Conservation (phyloP, 306 rosid genomes). For the Cucumis melo region DNA sequence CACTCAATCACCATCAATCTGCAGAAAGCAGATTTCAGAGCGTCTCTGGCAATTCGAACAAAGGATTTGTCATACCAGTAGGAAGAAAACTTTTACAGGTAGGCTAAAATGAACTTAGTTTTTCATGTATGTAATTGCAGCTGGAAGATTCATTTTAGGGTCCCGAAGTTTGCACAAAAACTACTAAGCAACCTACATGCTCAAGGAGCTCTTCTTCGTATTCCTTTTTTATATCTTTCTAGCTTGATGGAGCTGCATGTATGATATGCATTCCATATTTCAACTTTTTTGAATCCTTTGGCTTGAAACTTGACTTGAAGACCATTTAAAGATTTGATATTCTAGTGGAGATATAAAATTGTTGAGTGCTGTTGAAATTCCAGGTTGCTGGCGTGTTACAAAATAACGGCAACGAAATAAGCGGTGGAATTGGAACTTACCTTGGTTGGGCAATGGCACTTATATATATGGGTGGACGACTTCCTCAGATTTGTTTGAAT, state of each 20-base stretch:
- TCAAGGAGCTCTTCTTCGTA: neutral
- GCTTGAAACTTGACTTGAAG: neutral
- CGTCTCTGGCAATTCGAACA: conserved; percentile 20
- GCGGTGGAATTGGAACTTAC: conserved; percentile 32
- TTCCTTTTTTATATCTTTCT: neutral
- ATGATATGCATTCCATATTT: neutral
- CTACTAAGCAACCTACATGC: neutral
- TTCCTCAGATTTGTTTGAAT: conserved; percentile 71
- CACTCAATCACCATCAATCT: conserved; percentile 28
- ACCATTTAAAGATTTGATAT: neutral
- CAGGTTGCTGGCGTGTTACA: conserved; percentile 31
- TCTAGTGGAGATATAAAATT: neutral
- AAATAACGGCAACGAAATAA: conserved; percentile 17
- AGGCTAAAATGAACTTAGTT: conserved; percentile 8
- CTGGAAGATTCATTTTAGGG: neutral
- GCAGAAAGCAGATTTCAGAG: conserved; percentile 18
- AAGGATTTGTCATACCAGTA: conserved; percentile 47
- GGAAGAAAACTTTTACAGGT: conserved; percentile 78
- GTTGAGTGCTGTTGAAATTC: neutral
- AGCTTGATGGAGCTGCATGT: neutral
- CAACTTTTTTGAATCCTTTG: neutral
- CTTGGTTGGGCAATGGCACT: conserved; percentile 91
- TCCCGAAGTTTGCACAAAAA: neutral
- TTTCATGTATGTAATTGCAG: neutral
- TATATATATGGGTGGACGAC: conserved; percentile 68